phyloP scores from a whole-genome alignment of 1,284 basidiomycete genomes.

The Rhizoctonia solani region DNA sequence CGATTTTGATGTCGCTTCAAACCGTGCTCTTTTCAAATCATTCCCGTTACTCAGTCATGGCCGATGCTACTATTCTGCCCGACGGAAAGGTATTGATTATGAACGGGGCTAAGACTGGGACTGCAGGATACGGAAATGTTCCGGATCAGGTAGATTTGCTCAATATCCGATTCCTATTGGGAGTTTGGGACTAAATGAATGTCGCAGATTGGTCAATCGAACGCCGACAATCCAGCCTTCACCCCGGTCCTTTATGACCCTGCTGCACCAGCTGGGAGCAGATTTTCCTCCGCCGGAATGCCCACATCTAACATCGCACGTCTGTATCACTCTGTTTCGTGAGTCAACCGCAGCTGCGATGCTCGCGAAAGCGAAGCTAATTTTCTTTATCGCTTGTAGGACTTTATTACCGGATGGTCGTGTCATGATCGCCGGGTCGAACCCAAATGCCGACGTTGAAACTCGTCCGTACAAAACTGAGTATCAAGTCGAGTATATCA shows the following conservation, averaged over 20 bases:
- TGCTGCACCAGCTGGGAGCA: slow-evolving; percentile 50
- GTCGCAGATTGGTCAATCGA: slow-evolving; percentile 54
- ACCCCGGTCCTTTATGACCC: slow-evolving; percentile 59
- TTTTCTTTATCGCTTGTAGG: too few relatives aligned
- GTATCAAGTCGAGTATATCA: slow-evolving; percentile 81
- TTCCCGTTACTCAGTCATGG: slow-evolving; percentile 54
- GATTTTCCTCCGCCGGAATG: slow-evolving; percentile 55
- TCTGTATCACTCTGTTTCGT: slow-evolving; percentile 52
- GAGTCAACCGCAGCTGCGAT: too few relatives aligned
- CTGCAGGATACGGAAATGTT: slow-evolving; percentile 56
- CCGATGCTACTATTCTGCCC: slow-evolving; percentile 56
- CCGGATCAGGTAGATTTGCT: slow-evolving; percentile 52
- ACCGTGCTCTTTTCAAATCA: slow-evolving; percentile 42
- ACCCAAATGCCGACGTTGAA: slow-evolving; percentile 76
- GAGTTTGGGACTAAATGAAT: too few relatives aligned
- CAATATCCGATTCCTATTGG: too few relatives aligned
- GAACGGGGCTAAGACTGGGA: slow-evolving; percentile 54
- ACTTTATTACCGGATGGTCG: slow-evolving; percentile 78
- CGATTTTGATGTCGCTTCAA: background rate
- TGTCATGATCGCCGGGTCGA: slow-evolving; percentile 77
- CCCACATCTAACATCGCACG: slow-evolving; percentile 53
- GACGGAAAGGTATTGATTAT: slow-evolving; percentile 57
- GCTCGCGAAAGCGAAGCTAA: too few relatives aligned
- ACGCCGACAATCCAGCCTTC: slow-evolving; percentile 54
- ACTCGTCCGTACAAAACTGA: slow-evolving; percentile 70